A percentile compares a stretch with the other conserved stretches of the same genome.
These are phyloP conservation scores for Sporothrix protearum DNA, from an alignment of 2,329 filamentous ascomycete species.

Conservation along the genomic window DNA sequence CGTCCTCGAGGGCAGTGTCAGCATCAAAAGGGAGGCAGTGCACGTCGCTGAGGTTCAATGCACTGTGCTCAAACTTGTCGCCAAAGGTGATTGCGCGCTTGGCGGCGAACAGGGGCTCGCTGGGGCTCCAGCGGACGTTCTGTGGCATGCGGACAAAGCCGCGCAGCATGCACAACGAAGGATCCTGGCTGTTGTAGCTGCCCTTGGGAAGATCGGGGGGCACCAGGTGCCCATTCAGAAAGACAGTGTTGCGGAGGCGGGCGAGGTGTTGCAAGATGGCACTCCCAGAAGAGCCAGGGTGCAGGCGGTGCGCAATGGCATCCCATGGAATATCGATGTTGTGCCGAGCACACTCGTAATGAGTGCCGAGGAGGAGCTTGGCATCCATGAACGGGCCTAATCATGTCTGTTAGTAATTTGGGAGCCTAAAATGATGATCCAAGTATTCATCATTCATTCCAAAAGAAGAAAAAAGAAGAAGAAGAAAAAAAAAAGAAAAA, in stretches of 20 bases:
- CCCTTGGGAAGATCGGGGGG: conserved; percentile 34
- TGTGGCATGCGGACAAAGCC: neutral
- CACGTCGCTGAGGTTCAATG: neutral
- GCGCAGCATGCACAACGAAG: neutral
- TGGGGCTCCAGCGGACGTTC: neutral
- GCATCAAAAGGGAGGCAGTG: neutral
- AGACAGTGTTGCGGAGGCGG: conserved; percentile 37
- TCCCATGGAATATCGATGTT: conserved; percentile 41
- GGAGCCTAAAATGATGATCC: neutral
- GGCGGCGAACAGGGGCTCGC: neutral
- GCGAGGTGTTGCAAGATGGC: conserved; percentile 40
- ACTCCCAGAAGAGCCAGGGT: conserved; percentile 41
- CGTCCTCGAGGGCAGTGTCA: neutral
- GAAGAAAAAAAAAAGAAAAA: neutral
- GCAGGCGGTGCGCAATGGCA: conserved; percentile 40
- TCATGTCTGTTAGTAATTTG: neutral
- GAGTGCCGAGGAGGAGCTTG: conserved; percentile 42
- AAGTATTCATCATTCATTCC: neutral
- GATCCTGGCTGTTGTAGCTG: neutral
- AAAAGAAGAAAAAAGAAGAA: neutral
- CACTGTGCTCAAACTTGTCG: neutral
- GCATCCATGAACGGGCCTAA: conserved; percentile 47
- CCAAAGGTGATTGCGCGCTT: conserved; percentile 1
- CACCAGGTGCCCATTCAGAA: conserved; percentile 43
- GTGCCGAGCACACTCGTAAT: conserved; percentile 40